Evolutionary conservation across 257 asterid genomes (phyloP).

Genomic region (Plantago ovata): DNA sequence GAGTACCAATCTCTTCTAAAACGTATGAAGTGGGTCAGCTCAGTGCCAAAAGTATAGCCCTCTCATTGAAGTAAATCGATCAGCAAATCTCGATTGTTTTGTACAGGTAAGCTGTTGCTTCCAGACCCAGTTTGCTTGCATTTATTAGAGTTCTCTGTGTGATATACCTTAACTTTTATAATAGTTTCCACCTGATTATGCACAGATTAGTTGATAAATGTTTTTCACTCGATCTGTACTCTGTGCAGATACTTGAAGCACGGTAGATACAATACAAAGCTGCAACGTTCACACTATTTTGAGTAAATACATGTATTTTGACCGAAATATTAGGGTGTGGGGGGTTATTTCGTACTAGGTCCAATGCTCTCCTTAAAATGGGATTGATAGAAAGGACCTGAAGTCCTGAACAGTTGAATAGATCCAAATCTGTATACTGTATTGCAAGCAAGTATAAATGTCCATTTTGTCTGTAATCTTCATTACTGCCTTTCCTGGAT

Average conservation of each 20-base stretch:
- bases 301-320: constrained; percentile 8
- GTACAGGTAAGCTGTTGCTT: constrained; percentile 32
- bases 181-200: constrained; percentile 5
- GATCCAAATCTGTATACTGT: constrained; percentile 16
- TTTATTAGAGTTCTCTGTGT: background rate
- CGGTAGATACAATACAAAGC: constrained; percentile 21
- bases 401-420: background rate
- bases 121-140: constrained; percentile 7
- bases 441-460: background rate
- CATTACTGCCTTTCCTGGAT: no score
- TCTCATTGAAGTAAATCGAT: background rate
- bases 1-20: constrained; percentile 66
- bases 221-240: constrained; percentile 7
- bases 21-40: constrained; percentile 39
- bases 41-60: constrained; percentile 32
- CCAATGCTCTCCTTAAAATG: constrained; percentile 9
- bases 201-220: background rate
- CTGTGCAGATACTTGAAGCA: constrained; percentile 27
- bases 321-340: constrained; percentile 7
- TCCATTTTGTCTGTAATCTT: no score
- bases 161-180: background rate
- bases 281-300: constrained; percentile 8
- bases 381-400: constrained; percentile 1
- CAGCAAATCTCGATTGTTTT: constrained; percentile 3
- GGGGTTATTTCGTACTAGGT: constrained; percentile 6